Base-by-base conservation (phyloP, 2,329 filamentous ascomycete genomes). In the Aspergillus sp. region DNA sequence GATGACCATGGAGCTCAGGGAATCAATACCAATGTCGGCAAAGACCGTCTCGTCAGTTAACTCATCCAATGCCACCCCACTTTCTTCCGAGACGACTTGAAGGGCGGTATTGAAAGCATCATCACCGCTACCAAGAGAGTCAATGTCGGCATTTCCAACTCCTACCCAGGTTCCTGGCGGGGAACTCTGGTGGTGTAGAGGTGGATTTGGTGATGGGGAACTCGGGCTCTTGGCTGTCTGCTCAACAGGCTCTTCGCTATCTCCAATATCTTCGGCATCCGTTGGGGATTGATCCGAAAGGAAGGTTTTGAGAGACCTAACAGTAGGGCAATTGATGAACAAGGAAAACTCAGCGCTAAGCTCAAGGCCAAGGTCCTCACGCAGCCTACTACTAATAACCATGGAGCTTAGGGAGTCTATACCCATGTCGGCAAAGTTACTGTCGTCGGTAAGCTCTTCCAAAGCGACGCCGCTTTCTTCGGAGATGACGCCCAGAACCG, bases 31-130 rank as follows among this genome's bases (percentile, higher is more conserved):
- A 20, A 57, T 56, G 30, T 64, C 62, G 6, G 47, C 56, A 30
- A 62, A 63, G 37, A 41, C 40, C 3, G 48, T 56, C 9, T 59
- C 58, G 13, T 53, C 41, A 2, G 42, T 54, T 13, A 63, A 17
- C 8, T 61, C 58, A 9, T 44, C 50, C 6, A 61, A 17, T 3
- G 56, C 46, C 19, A 54, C 50, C 19, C 61, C 62, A 15, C 52
- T 63, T 20, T 66, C 64, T 12, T 63, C 61, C n/a, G 58, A 48
- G 12, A 66, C 51, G 19, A 66, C 60, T 24, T 37, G n/a, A 1
- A 63, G 39, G 4, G 59, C 60, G 13, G 22, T 40, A 48, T 51
- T 34, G 37, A 51, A 39, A 13, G 22, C 48, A 33, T 57, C 40
- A 39, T 53, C 30, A 3, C 51, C 51, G 6, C 41, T 9, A 13